Evolutionary conservation across 257 asterid genomes (phyloP).

Genomic region (Linderniella brevidens): DNA sequence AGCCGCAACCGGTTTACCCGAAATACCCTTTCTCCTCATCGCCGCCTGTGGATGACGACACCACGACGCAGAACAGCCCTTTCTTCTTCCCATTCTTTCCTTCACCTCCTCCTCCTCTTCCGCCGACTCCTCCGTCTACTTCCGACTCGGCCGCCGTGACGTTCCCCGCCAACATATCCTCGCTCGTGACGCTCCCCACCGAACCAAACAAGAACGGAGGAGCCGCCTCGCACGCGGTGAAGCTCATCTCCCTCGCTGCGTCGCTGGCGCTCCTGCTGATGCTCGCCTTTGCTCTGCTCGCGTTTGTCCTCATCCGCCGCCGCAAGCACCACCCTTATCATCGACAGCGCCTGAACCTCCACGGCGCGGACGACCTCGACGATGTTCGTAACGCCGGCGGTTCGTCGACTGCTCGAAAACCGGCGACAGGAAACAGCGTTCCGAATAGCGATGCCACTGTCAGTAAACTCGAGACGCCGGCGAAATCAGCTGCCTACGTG

Average conservation of each 20-base stretch:
- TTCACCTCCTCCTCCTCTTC: conserved; percentile 36
- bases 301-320: conserved; percentile 32
- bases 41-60: no score
- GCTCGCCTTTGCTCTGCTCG: conserved; percentile 20
- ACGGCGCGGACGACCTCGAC: conserved; percentile 32
- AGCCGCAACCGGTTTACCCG: no score
- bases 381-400: conserved; percentile 15
- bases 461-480: conserved; percentile 11
- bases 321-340: conserved; percentile 14
- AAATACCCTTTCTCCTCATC: no score
- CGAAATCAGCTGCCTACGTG: conserved; percentile 13
- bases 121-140: conserved; percentile 15
- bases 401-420: background rate
- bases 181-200: conserved; percentile 61
- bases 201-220: conserved; percentile 32
- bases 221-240: conserved; percentile 15
- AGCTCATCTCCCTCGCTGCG: conserved; percentile 37
- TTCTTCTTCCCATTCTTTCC: conserved; percentile 35
- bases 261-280: conserved; percentile 28
- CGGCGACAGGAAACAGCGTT: no score
- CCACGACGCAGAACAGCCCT: no score
- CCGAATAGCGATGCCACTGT: conserved; percentile 6
- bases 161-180: conserved; percentile 82
- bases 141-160: conserved; percentile 25
- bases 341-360: conserved; percentile 54